Base-by-base conservation (phyloP, 2,329 filamentous ascomycete genomes). In the Ophiostoma piceae region DNA sequence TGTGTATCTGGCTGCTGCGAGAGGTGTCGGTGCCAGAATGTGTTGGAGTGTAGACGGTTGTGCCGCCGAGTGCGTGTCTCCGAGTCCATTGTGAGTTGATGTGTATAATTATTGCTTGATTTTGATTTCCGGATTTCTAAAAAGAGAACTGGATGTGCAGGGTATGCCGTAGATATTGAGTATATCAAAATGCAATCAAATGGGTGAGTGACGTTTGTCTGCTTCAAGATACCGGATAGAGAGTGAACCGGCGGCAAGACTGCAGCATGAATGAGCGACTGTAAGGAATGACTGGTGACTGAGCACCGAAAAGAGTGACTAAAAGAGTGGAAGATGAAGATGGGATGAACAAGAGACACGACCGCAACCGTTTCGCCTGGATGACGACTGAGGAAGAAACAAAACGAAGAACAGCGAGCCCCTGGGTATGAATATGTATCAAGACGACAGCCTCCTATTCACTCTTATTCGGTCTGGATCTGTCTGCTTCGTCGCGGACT, bases 1-100 rank as follows among this genome's bases (percentile, higher is more conserved):
- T 16, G 22, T 14, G 26, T 32, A 5, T 62, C 26, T 54, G 66
- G 66, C 22, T 47, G 66, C 16, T 57, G 66, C 16, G 66, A 29
- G 16, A n/a, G 47, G 66, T 32, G 66, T 0, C 43, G 66, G 26
- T 57, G 66, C 62, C 62, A 65, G 39, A 65, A 65, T 6, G 62
- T 65, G 62, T 66, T 43, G 35, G 64, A 66, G 64, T 66, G 64
- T 16, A 66, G 64, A 12, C 64, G 64, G n/a, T 65, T 65, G 35
- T 65, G 62, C 8, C 29, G 41, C 57, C 57, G 57, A 19, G 57
- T 14, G n/a, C 57, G 57, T 62, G 8, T 35, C 16, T 32, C 29
- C 26, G 57, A 32, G 11, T 35, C 57, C 57, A 62, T 62, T 8
- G 16, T 62, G 57, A 29, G 14, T 22, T 32, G 43, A 47, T 47